These are phyloP conservation scores for Fusarium nematophilum DNA, from an alignment of 2,329 filamentous ascomycete species.

Conservation along the genomic window DNA sequence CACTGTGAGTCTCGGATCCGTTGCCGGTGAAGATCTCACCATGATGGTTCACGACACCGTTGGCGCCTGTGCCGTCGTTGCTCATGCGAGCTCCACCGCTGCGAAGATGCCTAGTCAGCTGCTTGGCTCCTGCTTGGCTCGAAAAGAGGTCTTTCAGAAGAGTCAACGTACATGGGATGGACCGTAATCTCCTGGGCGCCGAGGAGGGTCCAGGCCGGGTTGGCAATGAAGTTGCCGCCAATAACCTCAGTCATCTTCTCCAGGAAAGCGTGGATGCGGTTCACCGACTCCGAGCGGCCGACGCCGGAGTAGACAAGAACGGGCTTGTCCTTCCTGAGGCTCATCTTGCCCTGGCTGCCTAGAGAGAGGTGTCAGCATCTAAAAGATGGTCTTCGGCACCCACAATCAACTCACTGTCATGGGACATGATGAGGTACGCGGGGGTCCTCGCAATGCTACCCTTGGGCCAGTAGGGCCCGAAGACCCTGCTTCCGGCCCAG, in stretches of 20 bases:
- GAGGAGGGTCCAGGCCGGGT: slow-evolving; percentile 67
- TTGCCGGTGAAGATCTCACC: slow-evolving; percentile 69
- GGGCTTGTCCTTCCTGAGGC: slow-evolving; percentile 69
- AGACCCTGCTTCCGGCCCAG: slow-evolving; percentile 59
- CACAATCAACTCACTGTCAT: slow-evolving; percentile 61
- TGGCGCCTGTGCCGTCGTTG: slow-evolving; percentile 64
- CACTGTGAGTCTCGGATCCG: slow-evolving; percentile 62
- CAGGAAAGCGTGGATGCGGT: slow-evolving; percentile 63
- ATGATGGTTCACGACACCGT: slow-evolving; percentile 70
- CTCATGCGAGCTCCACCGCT: slow-evolving; percentile 72
- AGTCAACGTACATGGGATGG: slow-evolving; percentile 60
- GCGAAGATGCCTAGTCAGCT: neutral
- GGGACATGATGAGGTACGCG: slow-evolving; percentile 74
- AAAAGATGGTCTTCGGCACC: accelerated
- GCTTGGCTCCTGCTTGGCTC: too few species aligned
- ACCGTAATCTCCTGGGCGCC: slow-evolving; percentile 71
- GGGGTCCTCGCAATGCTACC: slow-evolving; percentile 71
- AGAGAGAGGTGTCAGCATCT: neutral
- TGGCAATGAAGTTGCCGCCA: slow-evolving; percentile 69
- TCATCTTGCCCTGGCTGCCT: slow-evolving; percentile 69
- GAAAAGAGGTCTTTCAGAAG: too few species aligned
- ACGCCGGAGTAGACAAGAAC: slow-evolving; percentile 70
- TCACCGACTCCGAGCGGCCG: slow-evolving; percentile 65
- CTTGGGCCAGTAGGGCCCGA: slow-evolving; percentile 67
- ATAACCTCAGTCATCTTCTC: slow-evolving; percentile 66